Percentiles rank a stretch among this genome's conserved stretches.
Conservation (phyloP, 345 rosid species). For the Salix exigua region DNA sequence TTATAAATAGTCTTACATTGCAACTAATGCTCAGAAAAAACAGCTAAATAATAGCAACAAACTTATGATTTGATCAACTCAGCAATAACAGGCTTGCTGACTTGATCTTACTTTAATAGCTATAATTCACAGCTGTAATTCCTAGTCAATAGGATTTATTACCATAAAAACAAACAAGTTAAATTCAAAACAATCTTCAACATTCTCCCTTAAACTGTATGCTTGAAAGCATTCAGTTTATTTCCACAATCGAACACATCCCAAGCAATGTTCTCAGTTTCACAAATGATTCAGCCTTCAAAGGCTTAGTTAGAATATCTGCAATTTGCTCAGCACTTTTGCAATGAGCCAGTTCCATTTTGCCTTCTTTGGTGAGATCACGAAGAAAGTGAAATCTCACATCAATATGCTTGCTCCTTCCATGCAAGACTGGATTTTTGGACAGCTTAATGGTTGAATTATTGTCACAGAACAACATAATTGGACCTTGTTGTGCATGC, state of each 20-base stretch:
- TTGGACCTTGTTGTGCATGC: not conserved
- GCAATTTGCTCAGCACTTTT: not conserved
- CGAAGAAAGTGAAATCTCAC: not conserved
- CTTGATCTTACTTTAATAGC: not conserved
- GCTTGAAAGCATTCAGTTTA: no score
- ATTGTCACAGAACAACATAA: not conserved
- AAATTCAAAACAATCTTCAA: no score
- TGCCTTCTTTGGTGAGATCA: not conserved
- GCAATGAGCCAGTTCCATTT: not conserved
- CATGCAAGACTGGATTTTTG: not conserved
- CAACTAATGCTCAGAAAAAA: no score
- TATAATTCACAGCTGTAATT: no score
- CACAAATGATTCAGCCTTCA: not conserved
- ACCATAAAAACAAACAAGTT: no score
- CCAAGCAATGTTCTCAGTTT: not conserved
- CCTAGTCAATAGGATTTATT: no score
- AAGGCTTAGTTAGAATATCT: not conserved
- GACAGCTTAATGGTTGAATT: not conserved
- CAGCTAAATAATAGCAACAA: not conserved
- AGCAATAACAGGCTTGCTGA: not conserved
- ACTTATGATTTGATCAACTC: not conserved
- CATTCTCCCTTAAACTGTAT: not conserved
- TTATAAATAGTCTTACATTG: no score
- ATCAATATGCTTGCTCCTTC: not conserved
- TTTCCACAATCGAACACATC: not conserved